Base-by-base conservation (phyloP, 805 yeast species). In the Suhomyces xylopsoci region DNA sequence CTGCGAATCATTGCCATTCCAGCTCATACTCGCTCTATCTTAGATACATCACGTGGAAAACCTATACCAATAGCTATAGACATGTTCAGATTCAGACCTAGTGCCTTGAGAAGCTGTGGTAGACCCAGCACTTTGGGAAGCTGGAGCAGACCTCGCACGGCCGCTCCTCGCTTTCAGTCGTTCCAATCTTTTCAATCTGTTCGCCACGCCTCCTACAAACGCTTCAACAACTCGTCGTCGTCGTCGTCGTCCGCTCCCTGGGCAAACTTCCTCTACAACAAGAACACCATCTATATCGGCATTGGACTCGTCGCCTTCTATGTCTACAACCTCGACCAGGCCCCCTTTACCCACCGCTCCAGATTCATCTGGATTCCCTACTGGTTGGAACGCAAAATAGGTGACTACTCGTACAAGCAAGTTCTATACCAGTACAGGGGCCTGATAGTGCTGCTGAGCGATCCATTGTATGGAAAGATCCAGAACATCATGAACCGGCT, bases 261-360 rank as follows among this genome's bases (percentile, higher is more conserved):
- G 25, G 45, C 51, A 9, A 48, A 50, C 4, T 44, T 70, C 3
- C 52, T 73, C n/a, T 52, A 52, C 41, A 67, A 58, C 51, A 57
- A 68, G 46, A 61, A 59, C 28, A 51, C 62, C 73, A 47, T 80
- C 76, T 65, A 71, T 76, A 26, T 48, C 8, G 53, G 52, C 8
- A 59, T 53, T 10, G 66, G 59, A 1, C 14, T 55, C 17, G 58
- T 47, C 2, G 62, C 54, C 14, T 62, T 65, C 49, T 64, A 65
- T 53, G 40, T 59, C 36, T 65, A 65, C 58, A 76, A 85, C 28
- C 72, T 89, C 28, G 88, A 91, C 57, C 81, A 81, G 57, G 97
- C 96, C 0, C 97, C 97, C 0, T 85, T 86, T 24, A 84, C 96
- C 1, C 82, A 84, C 30, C 74, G 98, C 48, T 71, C 62, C 28